A percentile compares a stretch with the other conserved stretches of the same genome.
These are phyloP conservation scores for Fusarium heterosporum DNA, from an alignment of 2,329 filamentous ascomycete genomes.

Conservation along the genomic window DNA sequence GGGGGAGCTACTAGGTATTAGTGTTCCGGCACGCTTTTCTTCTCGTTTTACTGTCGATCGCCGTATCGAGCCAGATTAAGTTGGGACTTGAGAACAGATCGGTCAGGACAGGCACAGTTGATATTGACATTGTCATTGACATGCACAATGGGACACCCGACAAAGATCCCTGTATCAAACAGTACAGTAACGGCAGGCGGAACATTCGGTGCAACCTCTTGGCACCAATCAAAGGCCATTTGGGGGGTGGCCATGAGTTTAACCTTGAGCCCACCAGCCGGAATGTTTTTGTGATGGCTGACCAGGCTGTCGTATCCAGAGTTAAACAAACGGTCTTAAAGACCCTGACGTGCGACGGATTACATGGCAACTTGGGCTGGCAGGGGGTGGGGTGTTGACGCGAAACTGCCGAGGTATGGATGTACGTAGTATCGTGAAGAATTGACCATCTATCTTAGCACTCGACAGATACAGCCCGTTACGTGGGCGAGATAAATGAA, in stretches of 20 bases:
- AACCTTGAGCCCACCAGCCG: background rate
- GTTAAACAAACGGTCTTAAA: slow-evolving; percentile 4
- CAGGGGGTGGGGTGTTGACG: background rate
- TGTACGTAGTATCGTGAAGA: background rate
- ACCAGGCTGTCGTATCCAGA: background rate
- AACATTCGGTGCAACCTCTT: slow-evolving; percentile 37
- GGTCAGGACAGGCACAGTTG: background rate
- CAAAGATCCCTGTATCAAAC: slow-evolving; percentile 20
- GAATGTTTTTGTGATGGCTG: slow-evolving; percentile 2
- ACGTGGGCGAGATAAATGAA: too few species aligned
- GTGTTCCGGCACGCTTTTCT: background rate
- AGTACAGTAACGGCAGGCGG: slow-evolving; percentile 21
- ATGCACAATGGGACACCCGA: slow-evolving; percentile 15
- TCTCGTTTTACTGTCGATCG: slow-evolving; percentile 22
- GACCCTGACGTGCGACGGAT: background rate
- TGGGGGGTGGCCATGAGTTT: background rate
- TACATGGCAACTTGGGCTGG: background rate
- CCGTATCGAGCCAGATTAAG: slow-evolving; percentile 1
- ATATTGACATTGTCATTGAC: background rate
- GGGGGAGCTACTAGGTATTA: background rate
- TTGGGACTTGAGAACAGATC: slow-evolving; percentile 8
- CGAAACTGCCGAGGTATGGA: slow-evolving; percentile 26
- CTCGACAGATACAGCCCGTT: too few species aligned
- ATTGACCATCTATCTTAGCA: too few species aligned
- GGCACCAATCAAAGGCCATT: slow-evolving; percentile 5